Base-by-base conservation (phyloP, 345 rosid genomes). In the Linum trigynum region DNA sequence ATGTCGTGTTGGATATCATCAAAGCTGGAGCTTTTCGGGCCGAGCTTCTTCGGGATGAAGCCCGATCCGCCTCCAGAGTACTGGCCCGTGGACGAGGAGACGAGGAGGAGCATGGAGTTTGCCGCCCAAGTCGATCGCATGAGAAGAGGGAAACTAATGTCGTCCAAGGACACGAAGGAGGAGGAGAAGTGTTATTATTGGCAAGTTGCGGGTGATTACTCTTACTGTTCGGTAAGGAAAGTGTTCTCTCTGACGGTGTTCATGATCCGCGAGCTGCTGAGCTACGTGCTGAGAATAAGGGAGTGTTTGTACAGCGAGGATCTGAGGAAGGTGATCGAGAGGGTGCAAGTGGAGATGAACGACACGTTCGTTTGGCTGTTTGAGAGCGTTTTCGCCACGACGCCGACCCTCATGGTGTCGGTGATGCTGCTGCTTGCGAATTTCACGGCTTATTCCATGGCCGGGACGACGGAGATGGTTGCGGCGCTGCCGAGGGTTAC, bases 401-500 rank as follows among this genome's bases (percentile, higher is more conserved):
- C 96, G 0, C 96, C 98, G 1, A 80, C 80, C 51, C 80, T 92
- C 45, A 89, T 89, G 96, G 83, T 89, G 7, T 73, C 79, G 65
- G 80, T 89, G 14, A 89, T 92, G 89, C 64, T 89, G 39, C 77
- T 92, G 10, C 50, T 87, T 41, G 90, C 96, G 0, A 89, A 85
- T 68, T 88, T 79, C 75, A 79, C 81, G 0, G 81, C 84, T 5
- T 81, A 82, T 71, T 92, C 96, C 14, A 77, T 86, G 86, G 72
- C 61, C 17, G 70, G 71, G 14, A 67, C 78, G 11, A 14, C 69
- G 7, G 72, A 60, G 50, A 5, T 23, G 32, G 32, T 65, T 42
- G 73, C 65, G 3, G 71, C 76, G 32, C 3, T 10, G 14, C 48
- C 61, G 32, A 23, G 32, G 32, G 32, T 61, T 42, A 51, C 70